Conservation (phyloP, 2,329 filamentous ascomycete species). For the Calonectria multiphialidica region DNA sequence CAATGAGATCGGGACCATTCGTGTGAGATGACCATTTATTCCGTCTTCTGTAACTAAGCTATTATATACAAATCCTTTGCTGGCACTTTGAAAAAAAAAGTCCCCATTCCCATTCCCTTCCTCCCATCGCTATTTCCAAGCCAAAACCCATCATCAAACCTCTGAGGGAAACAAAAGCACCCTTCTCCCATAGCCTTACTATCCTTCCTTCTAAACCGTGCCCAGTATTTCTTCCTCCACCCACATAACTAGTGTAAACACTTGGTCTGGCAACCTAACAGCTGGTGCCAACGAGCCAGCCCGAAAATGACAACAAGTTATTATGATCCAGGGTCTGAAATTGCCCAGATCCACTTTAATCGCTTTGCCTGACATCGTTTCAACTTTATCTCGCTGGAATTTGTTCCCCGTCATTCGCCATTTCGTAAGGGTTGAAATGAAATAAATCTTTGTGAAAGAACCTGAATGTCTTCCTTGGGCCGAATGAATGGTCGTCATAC, state of each 20-base stretch:
- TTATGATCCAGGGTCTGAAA: slow-evolving; percentile 6
- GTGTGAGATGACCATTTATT: background rate
- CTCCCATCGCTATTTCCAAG: slow-evolving; percentile 8
- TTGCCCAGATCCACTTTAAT: background rate
- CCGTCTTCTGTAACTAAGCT: background rate
- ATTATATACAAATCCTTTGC: slow-evolving; percentile 22
- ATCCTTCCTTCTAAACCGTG: background rate
- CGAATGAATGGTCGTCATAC: slow-evolving; percentile 14
- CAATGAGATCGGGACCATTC: background rate
- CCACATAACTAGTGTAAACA: slow-evolving; percentile 12
- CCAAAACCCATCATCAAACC: slow-evolving; percentile 13
- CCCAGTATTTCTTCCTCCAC: background rate
- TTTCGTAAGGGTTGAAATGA: slow-evolving; percentile 7
- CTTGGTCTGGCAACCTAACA: background rate
- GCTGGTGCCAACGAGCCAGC: slow-evolving; percentile 7
- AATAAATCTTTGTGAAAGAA: slow-evolving; percentile 2
- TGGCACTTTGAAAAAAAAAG: background rate
- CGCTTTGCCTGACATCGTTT: slow-evolving; percentile 13
- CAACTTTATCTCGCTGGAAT: background rate
- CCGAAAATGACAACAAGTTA: slow-evolving; percentile 13
- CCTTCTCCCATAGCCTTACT: slow-evolving; percentile 1
- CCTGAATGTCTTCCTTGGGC: slow-evolving; percentile 6
- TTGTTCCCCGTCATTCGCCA: background rate
- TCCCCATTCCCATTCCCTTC: background rate
- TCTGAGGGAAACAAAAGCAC: background rate